These are phyloP conservation scores for Pholiota molesta DNA, from an alignment of 768 basidiomycete species.

Conservation along the genomic window DNA sequence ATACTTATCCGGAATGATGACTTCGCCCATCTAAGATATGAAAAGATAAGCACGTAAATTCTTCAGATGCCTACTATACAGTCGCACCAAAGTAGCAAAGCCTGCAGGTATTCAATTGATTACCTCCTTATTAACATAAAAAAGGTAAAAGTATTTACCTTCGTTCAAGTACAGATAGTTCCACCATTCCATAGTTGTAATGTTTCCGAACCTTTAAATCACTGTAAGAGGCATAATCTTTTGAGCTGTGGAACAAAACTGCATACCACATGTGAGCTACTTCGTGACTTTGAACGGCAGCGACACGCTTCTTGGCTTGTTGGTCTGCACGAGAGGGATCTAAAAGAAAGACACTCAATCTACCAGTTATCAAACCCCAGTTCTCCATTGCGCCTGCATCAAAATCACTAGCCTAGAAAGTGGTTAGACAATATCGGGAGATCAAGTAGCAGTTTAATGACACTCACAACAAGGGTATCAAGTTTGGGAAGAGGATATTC, in stretches of 20 bases:
- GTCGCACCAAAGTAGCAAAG: constrained; percentile 80
- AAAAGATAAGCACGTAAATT: constrained; percentile 10
- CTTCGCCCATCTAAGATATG: constrained; percentile 74
- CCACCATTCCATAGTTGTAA: constrained; percentile 96
- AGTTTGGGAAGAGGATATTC: constrained; percentile 94
- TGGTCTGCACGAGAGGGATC: constrained; percentile 78
- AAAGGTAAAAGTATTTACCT: constrained; percentile 48
- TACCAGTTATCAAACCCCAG: constrained; percentile 91
- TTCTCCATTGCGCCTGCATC: constrained; percentile 95
- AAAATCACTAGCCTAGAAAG: constrained; percentile 73
- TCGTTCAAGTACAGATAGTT: constrained; percentile 83
- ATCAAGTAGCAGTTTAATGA: constrained; percentile 1
- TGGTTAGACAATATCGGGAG: neutral
- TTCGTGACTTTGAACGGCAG: constrained; percentile 81
- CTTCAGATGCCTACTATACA: neutral
- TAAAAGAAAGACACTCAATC: constrained; percentile 79
- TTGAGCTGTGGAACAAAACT: neutral
- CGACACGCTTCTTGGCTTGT: constrained; percentile 77
- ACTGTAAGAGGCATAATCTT: neutral
- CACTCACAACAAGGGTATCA: constrained; percentile 81
- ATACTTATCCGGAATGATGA: constrained; percentile 77
- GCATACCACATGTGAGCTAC: constrained; percentile 80
- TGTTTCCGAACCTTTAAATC: constrained; percentile 77
- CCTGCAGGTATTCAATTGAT: constrained; percentile 40
- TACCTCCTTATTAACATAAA: neutral